These are phyloP conservation scores for Allium fistulosum DNA, from an alignment of 106 monocot genomes.

Conservation along the genomic window DNA sequence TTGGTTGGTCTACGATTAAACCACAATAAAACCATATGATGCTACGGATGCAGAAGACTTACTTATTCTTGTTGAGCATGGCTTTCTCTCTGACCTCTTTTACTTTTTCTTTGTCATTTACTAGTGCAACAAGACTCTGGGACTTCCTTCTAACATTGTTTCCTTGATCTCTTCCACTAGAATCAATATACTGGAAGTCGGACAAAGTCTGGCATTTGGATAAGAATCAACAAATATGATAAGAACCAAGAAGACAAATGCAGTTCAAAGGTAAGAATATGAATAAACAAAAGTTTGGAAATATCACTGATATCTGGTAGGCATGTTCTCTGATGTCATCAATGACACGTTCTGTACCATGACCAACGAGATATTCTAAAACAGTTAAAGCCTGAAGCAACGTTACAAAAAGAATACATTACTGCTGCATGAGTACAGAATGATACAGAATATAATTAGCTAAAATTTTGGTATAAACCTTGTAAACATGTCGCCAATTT, in stretches of 20 bases:
- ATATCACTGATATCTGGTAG: conserved; percentile 79
- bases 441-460: neutral
- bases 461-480: conserved; percentile 25
- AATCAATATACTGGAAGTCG: conserved; percentile 91
- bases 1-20: too few relatives aligned
- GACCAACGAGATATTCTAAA: conserved; percentile 84
- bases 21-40: neutral
- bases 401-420: conserved; percentile 2
- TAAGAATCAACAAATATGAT: neutral
- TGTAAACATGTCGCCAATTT: conserved; percentile 99
- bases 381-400: conserved; percentile 60
- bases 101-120: conserved; percentile 89
- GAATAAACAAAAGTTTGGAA: neutral
- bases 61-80: conserved; percentile 70
- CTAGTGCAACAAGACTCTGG: conserved; percentile 68
- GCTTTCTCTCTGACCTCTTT: conserved; percentile 87
- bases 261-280: conserved; percentile 1
- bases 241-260: neutral
- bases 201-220: conserved; percentile 55
- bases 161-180: conserved; percentile 82
- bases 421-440: neutral
- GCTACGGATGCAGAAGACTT: neutral
- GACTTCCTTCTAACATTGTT: conserved; percentile 89
- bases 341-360: conserved; percentile 89
- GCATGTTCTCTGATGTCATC: conserved; percentile 89